A percentile compares a stretch with the other conserved stretches of the same genome.
These are phyloP conservation scores for Neoboletus brunneissimus DNA, from an alignment of 768 basidiomycete genomes.

Conservation along the genomic window DNA sequence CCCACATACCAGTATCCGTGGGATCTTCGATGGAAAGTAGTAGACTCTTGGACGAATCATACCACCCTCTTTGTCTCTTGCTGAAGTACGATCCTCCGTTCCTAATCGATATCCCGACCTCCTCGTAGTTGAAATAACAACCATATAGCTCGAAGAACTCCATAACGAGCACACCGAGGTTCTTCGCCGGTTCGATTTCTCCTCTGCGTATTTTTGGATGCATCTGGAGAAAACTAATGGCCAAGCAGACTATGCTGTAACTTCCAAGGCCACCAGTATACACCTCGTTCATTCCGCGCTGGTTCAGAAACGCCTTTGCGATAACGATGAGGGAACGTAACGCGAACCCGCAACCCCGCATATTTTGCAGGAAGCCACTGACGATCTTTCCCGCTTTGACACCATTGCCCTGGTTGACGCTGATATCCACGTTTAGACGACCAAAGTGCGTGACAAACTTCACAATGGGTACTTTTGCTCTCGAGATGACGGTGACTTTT, in stretches of 20 bases:
- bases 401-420: slow-evolving; percentile 88
- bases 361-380: slow-evolving; percentile 70
- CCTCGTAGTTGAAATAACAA: slow-evolving; percentile 84
- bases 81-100: slow-evolving; percentile 88
- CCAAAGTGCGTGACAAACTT: slow-evolving; percentile 88
- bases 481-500: slow-evolving; percentile 84
- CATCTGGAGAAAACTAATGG: slow-evolving; percentile 93
- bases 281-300: slow-evolving; percentile 97
- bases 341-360: slow-evolving; percentile 57
- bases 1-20: slow-evolving; percentile 73
- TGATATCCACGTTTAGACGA: slow-evolving; percentile 87
- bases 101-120: slow-evolving; percentile 84
- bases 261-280: slow-evolving; percentile 93
- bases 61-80: slow-evolving; percentile 83
- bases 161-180: slow-evolving; percentile 90
- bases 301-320: slow-evolving; percentile 85
- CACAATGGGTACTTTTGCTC: slow-evolving; percentile 94
- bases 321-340: slow-evolving; percentile 83
- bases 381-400: slow-evolving; percentile 75
- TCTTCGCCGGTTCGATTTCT: slow-evolving; percentile 83
- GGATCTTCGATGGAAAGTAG: slow-evolving; percentile 92
- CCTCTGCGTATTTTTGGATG: slow-evolving; percentile 90
- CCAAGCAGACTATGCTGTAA: slow-evolving; percentile 91
- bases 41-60: slow-evolving; percentile 50
- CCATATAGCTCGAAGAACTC: slow-evolving; percentile 99